phyloP scores from a whole-genome alignment of 345 rosid species.

The Psidium guajava region DNA sequence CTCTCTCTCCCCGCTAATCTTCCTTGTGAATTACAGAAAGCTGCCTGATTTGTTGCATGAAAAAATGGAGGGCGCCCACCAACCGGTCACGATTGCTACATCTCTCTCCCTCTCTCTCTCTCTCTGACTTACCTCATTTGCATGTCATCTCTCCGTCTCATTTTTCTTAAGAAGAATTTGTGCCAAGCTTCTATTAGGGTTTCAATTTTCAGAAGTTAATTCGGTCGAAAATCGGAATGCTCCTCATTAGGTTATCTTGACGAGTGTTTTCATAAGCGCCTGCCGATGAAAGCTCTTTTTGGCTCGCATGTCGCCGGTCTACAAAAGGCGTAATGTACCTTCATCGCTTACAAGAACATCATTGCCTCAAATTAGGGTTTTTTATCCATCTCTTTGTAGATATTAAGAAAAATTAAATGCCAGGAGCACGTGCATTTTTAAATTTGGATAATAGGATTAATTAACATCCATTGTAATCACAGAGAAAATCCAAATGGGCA shows the following conservation, averaged over 20 bases:
- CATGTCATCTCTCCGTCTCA: neutral
- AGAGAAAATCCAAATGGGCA: neutral
- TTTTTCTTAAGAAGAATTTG: neutral
- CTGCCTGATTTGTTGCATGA: slow-evolving; percentile 51
- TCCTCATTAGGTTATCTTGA: neutral
- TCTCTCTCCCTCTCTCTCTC: neutral
- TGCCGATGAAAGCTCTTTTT: neutral
- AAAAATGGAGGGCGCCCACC: slow-evolving; percentile 33
- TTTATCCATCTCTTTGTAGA: neutral
- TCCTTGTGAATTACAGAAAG: neutral
- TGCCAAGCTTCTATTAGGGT: neutral
- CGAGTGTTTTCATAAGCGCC: neutral
- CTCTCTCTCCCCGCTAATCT: neutral
- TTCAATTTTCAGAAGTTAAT: neutral
- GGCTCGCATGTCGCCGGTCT: neutral
- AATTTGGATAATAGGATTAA: neutral
- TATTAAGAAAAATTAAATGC: neutral
- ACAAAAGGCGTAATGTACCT: neutral
- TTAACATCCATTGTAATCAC: neutral
- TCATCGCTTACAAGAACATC: neutral
- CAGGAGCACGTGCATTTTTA: neutral
- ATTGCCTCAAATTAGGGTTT: neutral
- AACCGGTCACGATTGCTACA: neutral
- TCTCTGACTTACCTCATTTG: neutral
- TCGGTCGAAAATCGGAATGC: neutral